Base-by-base conservation (phyloP, 768 basidiomycete genomes). In the Hygrophoropsis aurantiaca region DNA sequence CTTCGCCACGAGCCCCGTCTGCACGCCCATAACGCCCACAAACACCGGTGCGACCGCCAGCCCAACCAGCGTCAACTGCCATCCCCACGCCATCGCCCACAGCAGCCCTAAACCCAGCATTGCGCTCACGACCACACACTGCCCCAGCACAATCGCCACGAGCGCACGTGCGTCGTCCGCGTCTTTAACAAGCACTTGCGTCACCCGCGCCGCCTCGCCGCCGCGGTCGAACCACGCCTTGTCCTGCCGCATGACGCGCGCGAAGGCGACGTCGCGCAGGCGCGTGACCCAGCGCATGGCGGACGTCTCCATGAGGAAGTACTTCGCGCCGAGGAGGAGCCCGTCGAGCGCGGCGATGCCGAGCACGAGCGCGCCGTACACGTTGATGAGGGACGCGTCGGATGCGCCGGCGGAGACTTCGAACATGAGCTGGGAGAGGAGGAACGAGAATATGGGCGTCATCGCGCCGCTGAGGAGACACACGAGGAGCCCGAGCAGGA, bases 21-120 rank as follows among this genome's bases (percentile, higher is more conserved):
- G 92, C 13, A 85, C 55, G 5, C 82, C 76, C 80, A 93, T 90
- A 9, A 80, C 75, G 9, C 78, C 66, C 2, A 81, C 84, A 58
- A 97, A 95, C 10, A 94, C 77, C 0, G 94, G 94, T 0, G 81
- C 90, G 37, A 97, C 79, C 2, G 87, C 92, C 23, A 97, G 67
- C 0, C 94, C 94, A 2, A 89, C 90, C 15, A 98, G 77, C 0
- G 93, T 95, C 55, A 98, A 72, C 68, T 97, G 84, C 97, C 95
- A 99, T 0, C 92, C 91, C 24, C 78, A 70, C 2, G 80, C 76
- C 64, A 97, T 74, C 0, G 94, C 94, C 95, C 97, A 99, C 15
- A 88, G 61, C 16, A 98, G 66, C 7, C 94, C 94, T 2, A 95
- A 72, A 1, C 77, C 62, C 38, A 97, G 76, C 93, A 97, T 97